Percentiles rank a stretch among this genome's conserved stretches.
phyloP scores from a whole-genome alignment of 257 asterid species.

The Solanum lycopersicoides region DNA sequence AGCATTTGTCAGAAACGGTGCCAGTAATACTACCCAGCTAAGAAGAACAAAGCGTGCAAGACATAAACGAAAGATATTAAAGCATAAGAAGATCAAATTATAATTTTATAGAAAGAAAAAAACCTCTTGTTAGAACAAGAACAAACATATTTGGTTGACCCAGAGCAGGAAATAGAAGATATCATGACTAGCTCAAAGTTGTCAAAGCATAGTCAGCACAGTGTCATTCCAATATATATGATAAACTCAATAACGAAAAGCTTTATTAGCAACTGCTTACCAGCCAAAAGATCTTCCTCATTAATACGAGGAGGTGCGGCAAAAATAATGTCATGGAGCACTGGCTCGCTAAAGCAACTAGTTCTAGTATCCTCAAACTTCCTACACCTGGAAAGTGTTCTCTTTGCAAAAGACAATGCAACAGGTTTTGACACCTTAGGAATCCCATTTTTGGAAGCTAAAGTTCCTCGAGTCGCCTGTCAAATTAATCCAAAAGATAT shows the following conservation, averaged over 20 bases:
- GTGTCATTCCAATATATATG: background rate
- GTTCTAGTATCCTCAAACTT: constrained; percentile 63
- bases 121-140: background rate
- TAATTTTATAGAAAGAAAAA: background rate
- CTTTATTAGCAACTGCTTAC: constrained; percentile 8
- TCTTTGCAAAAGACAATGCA: constrained; percentile 68
- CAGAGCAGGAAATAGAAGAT: background rate
- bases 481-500: constrained; percentile 16
- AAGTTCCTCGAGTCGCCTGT: constrained; percentile 87
- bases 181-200: background rate
- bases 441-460: constrained; percentile 71
- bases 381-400: constrained; percentile 66
- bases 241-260: background rate
- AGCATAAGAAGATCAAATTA: background rate
- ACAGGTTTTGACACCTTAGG: constrained; percentile 69
- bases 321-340: constrained; percentile 52
- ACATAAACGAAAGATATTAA: background rate
- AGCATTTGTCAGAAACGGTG: background rate
- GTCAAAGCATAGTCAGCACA: background rate
- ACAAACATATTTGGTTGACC: background rate
- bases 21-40: background rate
- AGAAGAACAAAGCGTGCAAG: background rate
- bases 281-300: constrained; percentile 42
- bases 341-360: constrained; percentile 76
- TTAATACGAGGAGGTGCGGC: constrained; percentile 70